A percentile compares a stretch with the other conserved stretches of the same genome.
phyloP scores from a whole-genome alignment of 192 early-diverging fungal species.

The Hyaloraphidium curvatum region DNA sequence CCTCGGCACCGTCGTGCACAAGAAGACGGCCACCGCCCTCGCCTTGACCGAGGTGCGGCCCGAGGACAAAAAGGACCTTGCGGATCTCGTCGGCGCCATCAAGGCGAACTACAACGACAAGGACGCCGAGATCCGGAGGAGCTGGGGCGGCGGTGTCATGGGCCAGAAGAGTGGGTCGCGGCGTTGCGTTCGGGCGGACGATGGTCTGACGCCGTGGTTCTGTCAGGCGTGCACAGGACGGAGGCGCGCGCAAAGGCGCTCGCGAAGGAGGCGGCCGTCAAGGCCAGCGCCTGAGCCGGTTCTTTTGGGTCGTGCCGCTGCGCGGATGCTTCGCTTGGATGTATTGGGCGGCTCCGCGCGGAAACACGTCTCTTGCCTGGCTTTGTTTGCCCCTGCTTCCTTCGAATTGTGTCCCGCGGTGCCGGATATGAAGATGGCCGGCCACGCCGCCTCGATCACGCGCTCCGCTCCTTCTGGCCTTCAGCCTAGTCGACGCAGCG shows the following conservation, averaged over 20 bases:
- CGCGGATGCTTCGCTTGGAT: no score
- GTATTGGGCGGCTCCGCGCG: no score
- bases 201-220: not conserved
- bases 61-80: slow-evolving; percentile 85
- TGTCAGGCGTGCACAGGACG: not conserved
- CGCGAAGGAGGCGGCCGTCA: not conserved
- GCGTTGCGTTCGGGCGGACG: not conserved
- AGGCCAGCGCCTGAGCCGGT: not conserved
- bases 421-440: no score
- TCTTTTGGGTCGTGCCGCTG: no score
- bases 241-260: not conserved
- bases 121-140: slow-evolving; percentile 69
- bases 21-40: slow-evolving; percentile 97
- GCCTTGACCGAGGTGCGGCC: slow-evolving; percentile 82
- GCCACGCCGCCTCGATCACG: no score
- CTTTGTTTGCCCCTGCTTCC: no score
- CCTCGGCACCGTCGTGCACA: slow-evolving; percentile 96
- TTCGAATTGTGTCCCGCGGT: no score
- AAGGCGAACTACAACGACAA: slow-evolving; percentile 95
- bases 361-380: no score
- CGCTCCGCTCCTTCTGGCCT: no score
- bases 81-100: slow-evolving; percentile 65
- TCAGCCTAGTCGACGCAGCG: no score
- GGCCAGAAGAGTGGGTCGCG: slow-evolving; percentile 40
- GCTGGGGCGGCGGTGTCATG: slow-evolving; percentile 99